Conservation (phyloP, 2,329 filamentous ascomycete species). For the Xylariaceae sp. region DNA sequence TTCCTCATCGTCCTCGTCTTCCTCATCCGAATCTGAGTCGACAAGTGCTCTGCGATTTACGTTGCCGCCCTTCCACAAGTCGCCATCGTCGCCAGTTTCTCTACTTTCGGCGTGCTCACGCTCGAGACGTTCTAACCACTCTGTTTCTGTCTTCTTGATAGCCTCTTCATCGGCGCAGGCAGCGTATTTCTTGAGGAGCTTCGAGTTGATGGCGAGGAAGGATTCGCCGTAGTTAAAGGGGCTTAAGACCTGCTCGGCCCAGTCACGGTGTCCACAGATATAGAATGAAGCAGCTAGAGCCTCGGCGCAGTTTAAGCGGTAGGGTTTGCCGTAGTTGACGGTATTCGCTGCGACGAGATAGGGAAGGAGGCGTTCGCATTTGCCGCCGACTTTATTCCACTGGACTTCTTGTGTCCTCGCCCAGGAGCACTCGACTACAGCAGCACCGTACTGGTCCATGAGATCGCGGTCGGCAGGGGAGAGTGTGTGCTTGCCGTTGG, state of each 20-base stretch:
- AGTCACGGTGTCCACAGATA: slow-evolving; percentile 88
- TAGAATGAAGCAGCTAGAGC: slow-evolving; percentile 88
- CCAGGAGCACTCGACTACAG: slow-evolving; percentile 97
- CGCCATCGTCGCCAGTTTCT: slow-evolving; percentile 60
- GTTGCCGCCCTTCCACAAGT: slow-evolving; percentile 90
- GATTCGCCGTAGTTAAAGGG: slow-evolving; percentile 85
- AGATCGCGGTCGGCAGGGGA: slow-evolving; percentile 79
- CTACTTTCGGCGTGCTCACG: slow-evolving; percentile 81
- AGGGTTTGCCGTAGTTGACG: slow-evolving; percentile 95
- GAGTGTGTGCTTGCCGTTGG: slow-evolving; percentile 82
- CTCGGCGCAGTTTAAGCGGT: slow-evolving; percentile 93
- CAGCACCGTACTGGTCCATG: slow-evolving; percentile 84
- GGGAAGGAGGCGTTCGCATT: slow-evolving; percentile 83
- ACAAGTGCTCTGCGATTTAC: slow-evolving; percentile 62
- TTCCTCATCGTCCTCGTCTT: slow-evolving; percentile 37
- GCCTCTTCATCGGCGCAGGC: slow-evolving; percentile 76
- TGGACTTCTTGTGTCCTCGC: slow-evolving; percentile 87
- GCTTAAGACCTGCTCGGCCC: slow-evolving; percentile 78
- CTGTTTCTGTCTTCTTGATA: slow-evolving; percentile 78
- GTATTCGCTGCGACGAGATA: slow-evolving; percentile 96
- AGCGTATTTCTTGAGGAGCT: slow-evolving; percentile 78
- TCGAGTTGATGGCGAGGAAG: slow-evolving; percentile 87
- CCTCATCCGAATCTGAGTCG: slow-evolving; percentile 48
- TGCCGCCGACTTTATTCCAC: slow-evolving; percentile 86
- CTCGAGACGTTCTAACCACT: slow-evolving; percentile 87